Conservation (phyloP, 1,284 basidiomycete species). For the Ganoderma multipileum region DNA sequence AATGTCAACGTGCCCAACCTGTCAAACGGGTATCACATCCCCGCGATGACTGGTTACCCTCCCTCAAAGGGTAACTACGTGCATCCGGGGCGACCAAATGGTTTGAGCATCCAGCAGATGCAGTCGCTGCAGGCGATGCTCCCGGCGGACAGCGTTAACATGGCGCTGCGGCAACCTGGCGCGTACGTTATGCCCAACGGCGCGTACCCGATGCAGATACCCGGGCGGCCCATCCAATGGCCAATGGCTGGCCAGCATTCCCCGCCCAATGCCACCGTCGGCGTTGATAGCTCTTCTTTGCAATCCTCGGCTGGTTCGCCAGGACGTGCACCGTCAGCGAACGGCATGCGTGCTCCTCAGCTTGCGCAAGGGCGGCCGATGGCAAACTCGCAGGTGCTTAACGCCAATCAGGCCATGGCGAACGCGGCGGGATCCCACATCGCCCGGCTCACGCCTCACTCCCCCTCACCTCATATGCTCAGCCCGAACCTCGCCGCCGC, state of each 20-base stretch:
- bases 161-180: constrained; percentile 39
- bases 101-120: constrained; percentile 59
- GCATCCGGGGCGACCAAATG: constrained; percentile 42
- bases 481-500: constrained; percentile 53
- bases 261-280: constrained; percentile 31
- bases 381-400: constrained; percentile 42
- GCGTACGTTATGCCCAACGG: constrained; percentile 44
- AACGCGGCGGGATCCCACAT: constrained; percentile 37
- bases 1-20: constrained; percentile 38
- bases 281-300: constrained; percentile 39
- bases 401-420: constrained; percentile 45
- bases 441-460: constrained; percentile 43
- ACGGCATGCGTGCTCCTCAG: constrained; percentile 46
- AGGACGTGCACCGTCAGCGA: constrained; percentile 61
- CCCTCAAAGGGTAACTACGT: constrained; percentile 43
- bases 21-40: constrained; percentile 53
- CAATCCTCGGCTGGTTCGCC: constrained; percentile 43
- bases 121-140: constrained; percentile 46
- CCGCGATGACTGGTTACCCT: constrained; percentile 48
- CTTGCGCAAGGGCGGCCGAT: constrained; percentile 44
- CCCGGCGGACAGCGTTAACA: constrained; percentile 46
- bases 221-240: constrained; percentile 53
- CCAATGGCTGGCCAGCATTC: constrained; percentile 32
- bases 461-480: constrained; percentile 62
- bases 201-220: constrained; percentile 50